Conservation (phyloP, 2,329 filamentous ascomycete genomes). For the Fusarium pseudograminearum region DNA sequence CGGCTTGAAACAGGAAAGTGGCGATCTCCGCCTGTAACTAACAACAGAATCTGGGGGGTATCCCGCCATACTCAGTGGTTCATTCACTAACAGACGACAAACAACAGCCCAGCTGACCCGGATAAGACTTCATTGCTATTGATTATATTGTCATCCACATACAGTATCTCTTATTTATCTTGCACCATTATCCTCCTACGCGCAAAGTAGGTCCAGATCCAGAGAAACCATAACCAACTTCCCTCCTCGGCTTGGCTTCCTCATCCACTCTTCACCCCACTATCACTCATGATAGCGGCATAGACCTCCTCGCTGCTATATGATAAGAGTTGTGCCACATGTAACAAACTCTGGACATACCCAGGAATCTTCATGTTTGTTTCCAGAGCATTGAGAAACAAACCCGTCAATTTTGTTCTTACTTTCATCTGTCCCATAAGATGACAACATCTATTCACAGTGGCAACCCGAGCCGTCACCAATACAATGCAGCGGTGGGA, state of each 20-base stretch:
- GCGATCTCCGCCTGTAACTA: constrained; percentile 51
- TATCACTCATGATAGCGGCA: constrained; percentile 26
- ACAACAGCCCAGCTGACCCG: constrained; percentile 29
- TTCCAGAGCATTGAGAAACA: background rate
- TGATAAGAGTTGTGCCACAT: constrained; percentile 30
- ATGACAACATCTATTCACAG: constrained; percentile 12
- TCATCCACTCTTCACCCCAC: constrained; percentile 25
- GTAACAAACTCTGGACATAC: constrained; percentile 13
- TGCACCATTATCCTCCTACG: background rate
- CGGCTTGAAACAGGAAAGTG: constrained; percentile 46
- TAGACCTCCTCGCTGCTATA: constrained; percentile 20
- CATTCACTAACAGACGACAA: constrained; percentile 31
- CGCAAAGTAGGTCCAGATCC: background rate
- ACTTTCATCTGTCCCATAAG: background rate
- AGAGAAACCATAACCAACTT: constrained; percentile 6
- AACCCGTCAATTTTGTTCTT: background rate
- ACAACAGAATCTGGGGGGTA: constrained; percentile 26
- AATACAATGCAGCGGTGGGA: constrained; percentile 72
- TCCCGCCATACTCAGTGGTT: constrained; percentile 24
- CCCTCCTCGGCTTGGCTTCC: constrained; percentile 34
- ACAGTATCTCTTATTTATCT: background rate
- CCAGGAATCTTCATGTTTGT: background rate
- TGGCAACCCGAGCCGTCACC: constrained; percentile 27
- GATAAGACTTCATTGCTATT: constrained; percentile 9
- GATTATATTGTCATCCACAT: background rate